These are phyloP conservation scores for Salix udensis DNA, from an alignment of 345 rosid genomes.

Conservation along the genomic window DNA sequence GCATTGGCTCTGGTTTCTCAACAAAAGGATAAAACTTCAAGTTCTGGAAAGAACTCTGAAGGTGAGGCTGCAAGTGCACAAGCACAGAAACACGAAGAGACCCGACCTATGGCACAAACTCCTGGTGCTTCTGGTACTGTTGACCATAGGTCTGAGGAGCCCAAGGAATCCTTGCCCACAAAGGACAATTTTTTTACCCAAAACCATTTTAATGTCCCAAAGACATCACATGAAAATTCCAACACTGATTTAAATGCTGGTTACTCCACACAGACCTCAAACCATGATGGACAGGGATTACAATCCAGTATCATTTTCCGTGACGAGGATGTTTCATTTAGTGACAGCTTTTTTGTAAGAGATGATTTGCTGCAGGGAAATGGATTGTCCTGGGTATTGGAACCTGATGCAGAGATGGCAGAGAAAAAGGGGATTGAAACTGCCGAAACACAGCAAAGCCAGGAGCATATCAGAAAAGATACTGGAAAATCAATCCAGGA, in stretches of 20 bases:
- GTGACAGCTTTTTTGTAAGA: slow-evolving; percentile 64
- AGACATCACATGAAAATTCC: slow-evolving; percentile 20
- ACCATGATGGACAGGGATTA: slow-evolving; percentile 35
- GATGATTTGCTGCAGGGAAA: slow-evolving; percentile 97
- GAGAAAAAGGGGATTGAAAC: slow-evolving; percentile 32
- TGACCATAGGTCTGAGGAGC: slow-evolving; percentile 16
- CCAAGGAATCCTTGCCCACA: slow-evolving; percentile 25
- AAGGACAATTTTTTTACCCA: slow-evolving; percentile 19
- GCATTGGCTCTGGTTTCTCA: slow-evolving; percentile 71
- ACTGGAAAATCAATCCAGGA: slow-evolving; percentile 23
- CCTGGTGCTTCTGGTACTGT: slow-evolving; percentile 19
- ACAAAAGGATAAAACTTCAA: slow-evolving; percentile 31
- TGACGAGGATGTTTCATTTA: slow-evolving; percentile 58
- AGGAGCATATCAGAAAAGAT: slow-evolving; percentile 12
- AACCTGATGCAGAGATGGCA: slow-evolving; percentile 36
- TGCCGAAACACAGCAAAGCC: slow-evolving; percentile 17
- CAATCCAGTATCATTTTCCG: slow-evolving; percentile 40
- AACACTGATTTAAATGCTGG: slow-evolving; percentile 15
- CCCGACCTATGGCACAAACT: slow-evolving; percentile 22
- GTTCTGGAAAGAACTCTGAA: slow-evolving; percentile 34
- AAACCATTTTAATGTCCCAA: slow-evolving; percentile 19
- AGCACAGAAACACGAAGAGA: slow-evolving; percentile 17
- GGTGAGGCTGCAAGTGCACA: slow-evolving; percentile 28
- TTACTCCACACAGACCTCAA: slow-evolving; percentile 16
- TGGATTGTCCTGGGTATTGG: slow-evolving; percentile 86